Conservation (phyloP, 2,329 filamentous ascomycete genomes). For the Fusarium papillatum region DNA sequence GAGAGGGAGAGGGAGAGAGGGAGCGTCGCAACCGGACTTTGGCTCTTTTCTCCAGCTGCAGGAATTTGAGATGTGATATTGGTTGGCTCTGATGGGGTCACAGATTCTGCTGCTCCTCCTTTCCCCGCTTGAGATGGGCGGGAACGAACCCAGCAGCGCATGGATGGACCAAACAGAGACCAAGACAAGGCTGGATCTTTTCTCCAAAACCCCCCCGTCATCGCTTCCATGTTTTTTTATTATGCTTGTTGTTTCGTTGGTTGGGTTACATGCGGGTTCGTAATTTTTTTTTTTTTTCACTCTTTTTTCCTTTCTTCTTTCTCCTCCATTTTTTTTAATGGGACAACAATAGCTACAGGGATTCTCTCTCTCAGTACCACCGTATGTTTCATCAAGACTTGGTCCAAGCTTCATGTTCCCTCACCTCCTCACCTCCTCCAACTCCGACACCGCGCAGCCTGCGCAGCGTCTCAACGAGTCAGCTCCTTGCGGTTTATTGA, state of each 20-base stretch:
- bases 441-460: background rate
- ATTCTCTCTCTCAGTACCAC: background rate
- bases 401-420: conserved; percentile 17
- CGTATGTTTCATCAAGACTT: conserved; percentile 17
- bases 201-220: background rate
- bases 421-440: background rate
- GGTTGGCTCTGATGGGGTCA: background rate
- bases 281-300: background rate
- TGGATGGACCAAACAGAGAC: background rate
- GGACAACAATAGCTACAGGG: background rate
- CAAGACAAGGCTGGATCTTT: background rate
- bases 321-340: background rate
- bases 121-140: background rate
- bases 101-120: background rate
- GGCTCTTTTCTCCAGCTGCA: background rate
- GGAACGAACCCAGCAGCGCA: background rate
- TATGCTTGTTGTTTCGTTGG: background rate
- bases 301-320: background rate
- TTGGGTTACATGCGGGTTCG: conserved; percentile 2
- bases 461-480: background rate
- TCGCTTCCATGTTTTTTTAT: background rate
- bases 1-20: too few species aligned
- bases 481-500: conserved; percentile 15
- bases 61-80: background rate
- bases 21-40: background rate